phyloP scores from a whole-genome alignment of 306 rosid genomes.

The Urtica urens region DNA sequence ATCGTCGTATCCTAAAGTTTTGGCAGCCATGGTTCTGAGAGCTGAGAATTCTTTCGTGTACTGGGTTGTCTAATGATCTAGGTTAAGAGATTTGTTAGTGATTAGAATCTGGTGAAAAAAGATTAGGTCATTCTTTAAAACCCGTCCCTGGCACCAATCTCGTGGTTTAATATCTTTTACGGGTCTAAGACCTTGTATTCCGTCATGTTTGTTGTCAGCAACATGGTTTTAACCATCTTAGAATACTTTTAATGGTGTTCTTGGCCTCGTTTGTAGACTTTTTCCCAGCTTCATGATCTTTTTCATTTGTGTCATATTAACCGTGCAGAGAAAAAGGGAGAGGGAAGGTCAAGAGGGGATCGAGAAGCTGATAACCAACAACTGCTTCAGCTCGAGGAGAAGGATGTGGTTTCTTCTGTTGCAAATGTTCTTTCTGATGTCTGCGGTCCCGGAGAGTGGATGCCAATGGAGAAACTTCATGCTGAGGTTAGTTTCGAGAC shows the following conservation, averaged over 20 bases:
- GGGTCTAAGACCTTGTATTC: too few relatives aligned
- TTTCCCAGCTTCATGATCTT: background rate
- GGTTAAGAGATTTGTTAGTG: too few relatives aligned
- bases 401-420: conserved; percentile 98
- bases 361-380: conserved; percentile 85
- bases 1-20: background rate
- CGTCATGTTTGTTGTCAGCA: too few relatives aligned
- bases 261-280: too few relatives aligned
- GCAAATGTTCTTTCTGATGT: conserved; percentile 94
- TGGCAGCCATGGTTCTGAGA: background rate
- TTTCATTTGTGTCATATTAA: conserved; percentile 13
- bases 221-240: too few relatives aligned
- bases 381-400: conserved; percentile 82
- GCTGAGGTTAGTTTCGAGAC: conserved; percentile 53
- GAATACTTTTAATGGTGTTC: too few relatives aligned
- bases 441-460: conserved; percentile 99
- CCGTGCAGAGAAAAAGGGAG: conserved; percentile 69
- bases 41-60: too few relatives aligned
- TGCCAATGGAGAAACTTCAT: conserved; percentile 98
- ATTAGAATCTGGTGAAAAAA: too few relatives aligned
- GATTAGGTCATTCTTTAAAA: too few relatives aligned
- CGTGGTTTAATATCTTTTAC: too few relatives aligned
- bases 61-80: too few relatives aligned
- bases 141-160: too few relatives aligned
- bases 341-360: conserved; percentile 79